Conservation (phyloP, 1,139 yeast genomes). For the Suhomyces wounanorum region DNA sequence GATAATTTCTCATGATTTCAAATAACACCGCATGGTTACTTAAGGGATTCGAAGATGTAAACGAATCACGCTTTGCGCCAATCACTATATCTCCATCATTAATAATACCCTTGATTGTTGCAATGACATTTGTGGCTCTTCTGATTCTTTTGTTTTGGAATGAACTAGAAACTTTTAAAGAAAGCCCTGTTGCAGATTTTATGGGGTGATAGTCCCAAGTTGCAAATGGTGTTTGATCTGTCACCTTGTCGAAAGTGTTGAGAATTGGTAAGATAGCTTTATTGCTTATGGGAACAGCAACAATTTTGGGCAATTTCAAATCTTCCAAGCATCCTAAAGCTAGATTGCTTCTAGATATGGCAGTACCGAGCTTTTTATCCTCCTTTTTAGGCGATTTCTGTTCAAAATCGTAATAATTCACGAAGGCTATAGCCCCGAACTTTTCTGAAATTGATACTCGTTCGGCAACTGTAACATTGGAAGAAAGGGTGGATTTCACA, state of each 20-base stretch:
- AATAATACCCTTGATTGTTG: conserved; percentile 40
- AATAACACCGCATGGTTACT: conserved; percentile 45
- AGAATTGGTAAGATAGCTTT: conserved; percentile 36
- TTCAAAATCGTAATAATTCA: conserved; percentile 28
- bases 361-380: conserved; percentile 14
- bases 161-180: conserved; percentile 22
- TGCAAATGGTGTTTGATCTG: conserved; percentile 16
- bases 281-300: conserved; percentile 41
- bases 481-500: conserved; percentile 21
- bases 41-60: conserved; percentile 39
- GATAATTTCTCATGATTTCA: conserved; percentile 44
- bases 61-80: conserved; percentile 46
- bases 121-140: conserved; percentile 37
- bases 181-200: conserved; percentile 14
- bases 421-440: conserved; percentile 32
- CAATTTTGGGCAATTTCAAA: conserved; percentile 22
- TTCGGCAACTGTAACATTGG: conserved; percentile 26
- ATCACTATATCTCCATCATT: conserved; percentile 46
- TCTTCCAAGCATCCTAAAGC: conserved; percentile 16
- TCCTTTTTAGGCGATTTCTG: conserved; percentile 13
- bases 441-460: conserved; percentile 31
- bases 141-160: conserved; percentile 20
- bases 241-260: conserved; percentile 22
- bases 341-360: conserved; percentile 29
- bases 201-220: conserved; percentile 34